Percentiles rank a stretch among this genome's conserved stretches.
phyloP scores from a whole-genome alignment of 495 filamentous ascomycete species.

The Daldinia decipiens region DNA sequence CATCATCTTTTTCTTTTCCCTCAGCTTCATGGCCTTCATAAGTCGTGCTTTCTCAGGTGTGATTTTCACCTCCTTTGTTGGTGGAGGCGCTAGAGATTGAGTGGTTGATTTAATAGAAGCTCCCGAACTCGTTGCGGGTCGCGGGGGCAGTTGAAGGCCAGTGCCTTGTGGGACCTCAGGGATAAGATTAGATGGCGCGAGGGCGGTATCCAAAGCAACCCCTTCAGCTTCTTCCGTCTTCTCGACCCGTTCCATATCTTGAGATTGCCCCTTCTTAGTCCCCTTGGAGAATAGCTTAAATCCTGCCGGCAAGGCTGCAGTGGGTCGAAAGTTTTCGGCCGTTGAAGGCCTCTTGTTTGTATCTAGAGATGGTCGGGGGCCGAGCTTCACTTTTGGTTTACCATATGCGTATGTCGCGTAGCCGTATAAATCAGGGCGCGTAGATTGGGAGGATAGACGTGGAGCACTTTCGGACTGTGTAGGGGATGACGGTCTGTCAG shows the following conservation, averaged over 20 bases:
- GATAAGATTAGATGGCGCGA: slow-evolving; percentile 32
- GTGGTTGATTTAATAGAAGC: slow-evolving; percentile 57
- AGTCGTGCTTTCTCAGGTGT: slow-evolving; percentile 90
- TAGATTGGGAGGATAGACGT: slow-evolving; percentile 71
- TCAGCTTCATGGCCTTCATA: slow-evolving; percentile 91
- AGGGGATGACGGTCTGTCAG: slow-evolving; percentile 51
- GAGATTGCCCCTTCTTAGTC: slow-evolving; percentile 54
- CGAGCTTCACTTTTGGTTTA: slow-evolving; percentile 82
- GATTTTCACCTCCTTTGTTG: slow-evolving; percentile 67
- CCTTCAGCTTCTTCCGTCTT: slow-evolving; percentile 48
- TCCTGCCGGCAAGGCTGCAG: slow-evolving; percentile 72
- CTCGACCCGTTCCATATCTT: slow-evolving; percentile 34
- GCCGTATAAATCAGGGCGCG: slow-evolving; percentile 71
- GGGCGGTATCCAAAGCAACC: slow-evolving; percentile 35
- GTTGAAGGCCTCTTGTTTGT: slow-evolving; percentile 71
- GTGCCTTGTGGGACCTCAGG: slow-evolving; percentile 44
- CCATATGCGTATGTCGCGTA: slow-evolving; percentile 64
- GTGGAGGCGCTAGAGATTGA: slow-evolving; percentile 47
- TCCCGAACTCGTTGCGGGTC: slow-evolving; percentile 65
- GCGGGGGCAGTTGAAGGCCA: slow-evolving; percentile 51
- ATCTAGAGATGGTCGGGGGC: slow-evolving; percentile 82
- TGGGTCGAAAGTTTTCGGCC: slow-evolving; percentile 70
- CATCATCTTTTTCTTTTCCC: slow-evolving; percentile 80
- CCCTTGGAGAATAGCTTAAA: slow-evolving; percentile 62
- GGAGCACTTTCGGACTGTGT: slow-evolving; percentile 52